Base-by-base conservation (phyloP, 805 yeast species). In the Lipomyces kockii region DNA sequence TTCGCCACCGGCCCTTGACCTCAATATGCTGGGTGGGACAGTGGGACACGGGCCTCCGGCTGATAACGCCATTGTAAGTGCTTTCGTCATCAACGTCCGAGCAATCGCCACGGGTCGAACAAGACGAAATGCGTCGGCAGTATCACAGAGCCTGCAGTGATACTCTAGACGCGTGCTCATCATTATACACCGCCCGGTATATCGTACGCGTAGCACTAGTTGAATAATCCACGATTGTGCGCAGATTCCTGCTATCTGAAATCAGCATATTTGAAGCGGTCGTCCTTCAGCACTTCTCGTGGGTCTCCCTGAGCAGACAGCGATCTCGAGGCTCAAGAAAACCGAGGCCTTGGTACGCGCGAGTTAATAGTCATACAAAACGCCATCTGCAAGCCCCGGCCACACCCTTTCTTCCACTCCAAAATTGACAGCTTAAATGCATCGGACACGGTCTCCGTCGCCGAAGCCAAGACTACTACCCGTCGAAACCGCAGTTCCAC, bases 381-480 rank as follows among this genome's bases (percentile, higher is more conserved):
- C 43, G 43, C 43, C 12, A 37, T 37, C 43, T 37, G 43, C 43
- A 37, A 37, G 17, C 39, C 43, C 17, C 43, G 43, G 43, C 43
- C 43, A 43, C 20, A n/a, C 22, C 9, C 49, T 43, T 17, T 43
- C 11, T 43, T 43, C 49, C 22, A 53, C 22, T 22, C 25, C 35
- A 32, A 14, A n/a, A n/a, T 32, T 53, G n/a, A 53, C 57, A 53
- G 57, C 57, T 53, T 29, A 22, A 25, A 52, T 52, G 55, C 55
- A 7, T 12, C 17, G 34, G 32, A 52, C 55, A 25, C 34, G 27
- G 34, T 52, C 55, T 9, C 55, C 55, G 14, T 52, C 55, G 7
- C 55, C 55, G 17, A 25, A 4, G 6, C n/a, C 12, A 25, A 14
- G 20, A 6, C 34, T 52, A 25, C 55, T 6, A 9, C 55, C 17